Conservation (phyloP, 2,329 filamentous ascomycete species). For the Sporothrix brunneoviolacea region DNA sequence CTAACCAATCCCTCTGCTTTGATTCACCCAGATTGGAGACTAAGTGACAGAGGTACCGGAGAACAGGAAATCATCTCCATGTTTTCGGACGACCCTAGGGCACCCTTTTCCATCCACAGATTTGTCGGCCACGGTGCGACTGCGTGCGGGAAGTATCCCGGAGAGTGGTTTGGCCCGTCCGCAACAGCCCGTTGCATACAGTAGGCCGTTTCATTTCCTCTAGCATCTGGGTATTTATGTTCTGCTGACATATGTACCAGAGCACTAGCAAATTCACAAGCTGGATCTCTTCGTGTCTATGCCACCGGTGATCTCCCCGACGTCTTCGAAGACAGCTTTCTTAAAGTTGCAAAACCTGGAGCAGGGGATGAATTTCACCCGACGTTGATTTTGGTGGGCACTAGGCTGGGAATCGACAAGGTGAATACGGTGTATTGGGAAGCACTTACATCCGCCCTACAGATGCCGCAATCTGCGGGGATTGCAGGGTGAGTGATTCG, state of each 20-base stretch:
- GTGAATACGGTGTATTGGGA: slow-evolving; percentile 94
- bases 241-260: slow-evolving; percentile 35
- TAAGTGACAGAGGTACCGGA: slow-evolving; percentile 47
- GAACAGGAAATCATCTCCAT: slow-evolving; percentile 68
- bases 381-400: slow-evolving; percentile 82
- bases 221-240: not conserved
- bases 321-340: slow-evolving; percentile 85
- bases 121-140: slow-evolving; percentile 85
- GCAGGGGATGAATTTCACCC: slow-evolving; percentile 63
- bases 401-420: slow-evolving; percentile 85
- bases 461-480: slow-evolving; percentile 87
- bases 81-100: slow-evolving; percentile 80
- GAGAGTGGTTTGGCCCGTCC: slow-evolving; percentile 98
- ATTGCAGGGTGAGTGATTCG: slow-evolving; percentile 77
- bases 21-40: slow-evolving; percentile 60
- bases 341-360: slow-evolving; percentile 65
- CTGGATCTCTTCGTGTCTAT: slow-evolving; percentile 69
- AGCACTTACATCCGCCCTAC: slow-evolving; percentile 75
- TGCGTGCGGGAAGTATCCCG: slow-evolving; percentile 87
- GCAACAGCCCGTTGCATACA: slow-evolving; percentile 91
- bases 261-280: slow-evolving; percentile 63
- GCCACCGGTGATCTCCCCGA: slow-evolving; percentile 85
- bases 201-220: slow-evolving; percentile 47
- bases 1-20: not conserved
- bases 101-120: slow-evolving; percentile 89